Percentiles rank a stretch among this genome's conserved stretches.
These are phyloP conservation scores for Brettanomyces naardenensis DNA, from an alignment of 805 yeast species.

Conservation along the genomic window DNA sequence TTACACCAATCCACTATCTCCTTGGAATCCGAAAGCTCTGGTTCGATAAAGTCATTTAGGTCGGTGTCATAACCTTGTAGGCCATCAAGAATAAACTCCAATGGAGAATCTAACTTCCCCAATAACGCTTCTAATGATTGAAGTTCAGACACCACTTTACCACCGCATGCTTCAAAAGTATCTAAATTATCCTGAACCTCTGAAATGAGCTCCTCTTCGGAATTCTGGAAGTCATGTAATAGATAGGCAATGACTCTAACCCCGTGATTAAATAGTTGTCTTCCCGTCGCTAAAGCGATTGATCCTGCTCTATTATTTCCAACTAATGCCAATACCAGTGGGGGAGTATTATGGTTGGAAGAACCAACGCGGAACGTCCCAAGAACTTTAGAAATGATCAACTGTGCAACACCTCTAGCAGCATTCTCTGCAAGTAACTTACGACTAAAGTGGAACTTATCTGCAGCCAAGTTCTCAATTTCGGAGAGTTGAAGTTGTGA, in stretches of 20 bases:
- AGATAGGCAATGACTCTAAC: conserved; percentile 54
- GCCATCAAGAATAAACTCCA: conserved; percentile 76
- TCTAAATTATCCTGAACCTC: conserved; percentile 41
- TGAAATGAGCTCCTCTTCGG: conserved; percentile 29
- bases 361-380: conserved; percentile 58
- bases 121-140: conserved; percentile 29
- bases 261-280: conserved; percentile 70
- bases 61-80: conserved; percentile 77
- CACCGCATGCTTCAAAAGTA: conserved; percentile 56
- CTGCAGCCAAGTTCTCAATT: conserved; percentile 53
- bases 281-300: conserved; percentile 69
- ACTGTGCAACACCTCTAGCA: conserved; percentile 54
- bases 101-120: conserved; percentile 55
- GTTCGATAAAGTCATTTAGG: conserved; percentile 46
- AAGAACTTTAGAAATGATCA: conserved; percentile 57
- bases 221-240: conserved; percentile 28
- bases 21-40: conserved; percentile 32
- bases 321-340: conserved; percentile 59
- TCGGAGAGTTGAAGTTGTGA: conserved; percentile 76
- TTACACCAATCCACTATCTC: conserved; percentile 65
- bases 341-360: conserved; percentile 72
- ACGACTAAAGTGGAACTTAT: conserved; percentile 42
- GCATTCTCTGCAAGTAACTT: conserved; percentile 53
- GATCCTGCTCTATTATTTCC: conserved; percentile 76
- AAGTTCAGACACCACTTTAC: conserved; percentile 43